Conservation (phyloP, 2,329 filamentous ascomycete genomes). For the Cytospora piceae region DNA sequence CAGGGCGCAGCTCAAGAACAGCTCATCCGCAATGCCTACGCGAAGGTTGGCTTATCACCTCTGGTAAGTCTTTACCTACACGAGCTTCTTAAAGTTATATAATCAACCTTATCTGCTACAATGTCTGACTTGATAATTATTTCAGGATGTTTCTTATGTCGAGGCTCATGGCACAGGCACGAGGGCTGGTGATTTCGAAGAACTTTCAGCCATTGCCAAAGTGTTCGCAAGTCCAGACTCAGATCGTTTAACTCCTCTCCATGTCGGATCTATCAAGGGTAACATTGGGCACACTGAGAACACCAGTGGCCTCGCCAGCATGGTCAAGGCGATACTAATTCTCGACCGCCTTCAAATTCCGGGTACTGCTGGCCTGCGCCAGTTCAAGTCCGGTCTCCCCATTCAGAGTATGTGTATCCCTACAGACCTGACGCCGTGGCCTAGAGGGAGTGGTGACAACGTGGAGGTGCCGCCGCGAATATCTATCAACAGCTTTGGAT, state of each 20-base stretch:
- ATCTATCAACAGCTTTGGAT: constrained; percentile 18
- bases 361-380: constrained; percentile 32
- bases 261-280: constrained; percentile 41
- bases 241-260: constrained; percentile 24
- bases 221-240: background rate
- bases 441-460: background rate
- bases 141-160: constrained; percentile 8
- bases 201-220: constrained; percentile 19
- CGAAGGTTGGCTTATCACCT: constrained; percentile 34
- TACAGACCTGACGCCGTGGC: background rate
- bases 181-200: background rate
- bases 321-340: constrained; percentile 2
- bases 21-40: constrained; percentile 40
- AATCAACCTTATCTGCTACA: background rate
- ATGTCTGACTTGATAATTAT: background rate
- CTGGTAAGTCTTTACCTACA: background rate
- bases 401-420: background rate
- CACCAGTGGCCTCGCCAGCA: constrained; percentile 4
- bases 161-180: constrained; percentile 22
- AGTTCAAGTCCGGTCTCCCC: constrained; percentile 16
- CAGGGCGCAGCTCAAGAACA: constrained; percentile 37
- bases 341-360: constrained; percentile 32
- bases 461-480: background rate
- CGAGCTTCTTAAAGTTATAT: background rate
- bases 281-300: constrained; percentile 31